Conservation (phyloP, 2,329 filamentous ascomycete species). For the Ascocoryne sarcoides region DNA sequence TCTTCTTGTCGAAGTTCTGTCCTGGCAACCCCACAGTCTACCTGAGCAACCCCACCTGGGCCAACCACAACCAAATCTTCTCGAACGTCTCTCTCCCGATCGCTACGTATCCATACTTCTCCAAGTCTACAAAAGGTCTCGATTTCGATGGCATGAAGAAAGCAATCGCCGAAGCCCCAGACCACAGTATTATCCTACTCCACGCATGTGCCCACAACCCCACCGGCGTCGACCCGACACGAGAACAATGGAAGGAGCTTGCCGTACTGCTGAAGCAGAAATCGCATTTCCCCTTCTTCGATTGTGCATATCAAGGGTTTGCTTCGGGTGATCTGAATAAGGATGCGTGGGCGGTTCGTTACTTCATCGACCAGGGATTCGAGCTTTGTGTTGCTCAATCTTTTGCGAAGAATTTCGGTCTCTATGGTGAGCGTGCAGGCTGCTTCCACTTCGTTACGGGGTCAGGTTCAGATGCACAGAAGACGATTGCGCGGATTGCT, state of each 20-base stretch:
- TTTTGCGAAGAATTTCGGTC: constrained; percentile 96
- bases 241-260: constrained; percentile 90
- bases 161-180: constrained; percentile 60
- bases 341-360: constrained; percentile 86
- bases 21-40: constrained; percentile 67
- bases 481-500: constrained; percentile 55
- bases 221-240: constrained; percentile 89
- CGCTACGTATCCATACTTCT: constrained; percentile 89
- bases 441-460: constrained; percentile 90
- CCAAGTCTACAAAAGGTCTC: constrained; percentile 76
- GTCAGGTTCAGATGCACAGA: constrained; percentile 56
- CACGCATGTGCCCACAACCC: constrained; percentile 98
- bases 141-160: constrained; percentile 84
- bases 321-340: constrained; percentile 79
- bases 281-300: constrained; percentile 95
- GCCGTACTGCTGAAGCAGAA: constrained; percentile 67
- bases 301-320: constrained; percentile 96
- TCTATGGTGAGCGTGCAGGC: constrained; percentile 93
- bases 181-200: constrained; percentile 77
- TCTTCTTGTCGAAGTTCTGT: constrained; percentile 94
- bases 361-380: constrained; percentile 89
- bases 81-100: constrained; percentile 73
- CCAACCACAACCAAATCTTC: constrained; percentile 98
- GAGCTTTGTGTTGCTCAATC: constrained; percentile 83
- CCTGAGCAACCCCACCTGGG: constrained; percentile 93